Conservation (phyloP, 1,284 basidiomycete species). For the Taiwanofungus camphoratus region DNA sequence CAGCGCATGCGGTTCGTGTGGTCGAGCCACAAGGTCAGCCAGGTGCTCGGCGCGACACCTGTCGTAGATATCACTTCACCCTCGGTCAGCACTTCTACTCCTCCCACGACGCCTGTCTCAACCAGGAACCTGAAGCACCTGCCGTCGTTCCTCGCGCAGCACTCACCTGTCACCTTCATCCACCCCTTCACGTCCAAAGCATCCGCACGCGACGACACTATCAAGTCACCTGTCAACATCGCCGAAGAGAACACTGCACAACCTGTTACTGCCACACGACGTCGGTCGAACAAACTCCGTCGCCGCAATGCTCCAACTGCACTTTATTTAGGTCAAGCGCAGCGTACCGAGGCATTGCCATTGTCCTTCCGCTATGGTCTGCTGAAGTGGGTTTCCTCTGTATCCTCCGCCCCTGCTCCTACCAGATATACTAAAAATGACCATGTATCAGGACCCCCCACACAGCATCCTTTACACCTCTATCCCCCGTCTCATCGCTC, state of each 20-base stretch:
- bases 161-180: conserved; percentile 4
- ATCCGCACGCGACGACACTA: neutral
- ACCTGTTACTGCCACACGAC: neutral
- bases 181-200: conserved; percentile 1
- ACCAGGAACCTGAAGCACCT: neutral
- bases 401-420: neutral
- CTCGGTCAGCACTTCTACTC: conserved; percentile 5
- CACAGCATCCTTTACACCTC: conserved; percentile 5
- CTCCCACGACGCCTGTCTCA: neutral
- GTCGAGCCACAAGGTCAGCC: conserved; percentile 19
- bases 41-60: conserved; percentile 17
- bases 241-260: neutral
- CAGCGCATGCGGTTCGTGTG: conserved; percentile 16
- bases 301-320: conserved; percentile 14
- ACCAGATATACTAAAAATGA: neutral
- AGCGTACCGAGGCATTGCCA: conserved; percentile 6
- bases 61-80: conserved; percentile 16
- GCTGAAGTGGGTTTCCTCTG: conserved; percentile 2
- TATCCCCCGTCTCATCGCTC: conserved; percentile 14
- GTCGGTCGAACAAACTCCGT: conserved; percentile 4
- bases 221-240: conserved; percentile 6
- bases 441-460: neutral
- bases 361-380: conserved; percentile 12
- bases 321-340: conserved; percentile 11
- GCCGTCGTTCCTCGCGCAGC: neutral